Evolutionary conservation across 441 rosid species (phyloP), one percentile per base, ranked within the genome.

Genomic region (Populus trichocarpa): DNA sequence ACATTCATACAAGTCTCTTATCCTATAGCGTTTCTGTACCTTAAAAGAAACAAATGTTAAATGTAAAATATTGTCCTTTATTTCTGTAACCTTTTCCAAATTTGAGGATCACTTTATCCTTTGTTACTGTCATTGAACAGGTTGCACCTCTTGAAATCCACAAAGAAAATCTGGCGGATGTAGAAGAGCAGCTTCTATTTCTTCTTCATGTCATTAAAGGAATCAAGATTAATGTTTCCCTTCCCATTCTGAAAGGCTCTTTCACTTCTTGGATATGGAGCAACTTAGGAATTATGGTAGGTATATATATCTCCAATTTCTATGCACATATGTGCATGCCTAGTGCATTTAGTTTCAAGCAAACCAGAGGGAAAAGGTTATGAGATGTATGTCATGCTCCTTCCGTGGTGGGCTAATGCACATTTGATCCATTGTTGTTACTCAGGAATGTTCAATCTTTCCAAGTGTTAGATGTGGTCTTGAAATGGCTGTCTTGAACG

Each of bases 381-480:
- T 67, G 26, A 67, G 32, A 77, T 75, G 50, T 64, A 72, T 72
- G 12, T 23, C 76, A 65, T 28, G 71, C 72, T 33, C 32, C 23
- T 32, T 77, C 61, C 20, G 30, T 13, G 25, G 69, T 8, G 40
- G n/a, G 16, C 74, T 69, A 73, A 50, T n/a, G 74, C 11, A 53
- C 33, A 75, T 36, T 67, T 66, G 65, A 36, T 64, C 64, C 74
- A 23, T 46, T 81, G 40, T 79, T 13, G 20, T 79, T 40, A 12
- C 50, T 71, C 86, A 96, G 99, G 96, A 86, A 81, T 80, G 81
- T 83, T 89, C 97, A 23, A 82, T 96, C 85, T 91, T 89, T 80
- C 96, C 97, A 12, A 96, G 97, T 87, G 96, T 96, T 77, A 87
- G 97, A 87, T 94, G 96, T 83, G 99, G 99, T 83, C 79, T 96